Conservation (phyloP, 208 protist genomes). For the Leishmania guyanensis region DNA sequence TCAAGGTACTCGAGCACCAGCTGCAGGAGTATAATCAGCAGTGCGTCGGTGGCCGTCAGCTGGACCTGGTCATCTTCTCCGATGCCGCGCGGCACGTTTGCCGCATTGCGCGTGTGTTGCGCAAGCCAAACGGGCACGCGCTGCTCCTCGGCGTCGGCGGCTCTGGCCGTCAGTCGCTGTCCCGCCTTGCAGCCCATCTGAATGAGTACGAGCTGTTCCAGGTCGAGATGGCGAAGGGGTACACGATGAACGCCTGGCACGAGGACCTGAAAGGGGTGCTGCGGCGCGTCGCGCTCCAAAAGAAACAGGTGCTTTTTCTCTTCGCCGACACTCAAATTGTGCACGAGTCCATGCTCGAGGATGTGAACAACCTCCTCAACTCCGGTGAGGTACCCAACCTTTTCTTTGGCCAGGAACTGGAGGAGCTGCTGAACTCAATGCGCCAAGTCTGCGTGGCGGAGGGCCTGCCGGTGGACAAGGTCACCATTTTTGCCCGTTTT, state of each 20-base stretch:
- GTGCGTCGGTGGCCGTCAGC: slow-evolving; percentile 72
- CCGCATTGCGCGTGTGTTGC: slow-evolving; percentile 95
- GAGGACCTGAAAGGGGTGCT: slow-evolving; percentile 97
- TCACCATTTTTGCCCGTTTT: slow-evolving; percentile 95
- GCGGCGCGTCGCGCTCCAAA: slow-evolving; percentile 91
- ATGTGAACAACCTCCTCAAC: slow-evolving; percentile 99
- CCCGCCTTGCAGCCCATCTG: slow-evolving; percentile 94
- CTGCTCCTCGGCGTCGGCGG: slow-evolving; percentile 98
- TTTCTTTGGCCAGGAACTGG: slow-evolving; percentile 93
- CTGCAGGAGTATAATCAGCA: slow-evolving; percentile 95
- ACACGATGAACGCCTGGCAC: slow-evolving; percentile 95
- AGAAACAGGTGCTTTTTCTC: slow-evolving; percentile 97
- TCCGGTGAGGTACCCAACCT: slow-evolving; percentile 98
- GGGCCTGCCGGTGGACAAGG: slow-evolving; percentile 93
- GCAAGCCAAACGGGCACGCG: slow-evolving; percentile 96
- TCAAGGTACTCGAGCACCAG: slow-evolving; percentile 81
- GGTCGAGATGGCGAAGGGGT: slow-evolving; percentile 97
- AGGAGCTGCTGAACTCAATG: slow-evolving; percentile 94
- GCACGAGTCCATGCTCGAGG: slow-evolving; percentile 97
- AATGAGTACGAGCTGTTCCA: slow-evolving; percentile 95
- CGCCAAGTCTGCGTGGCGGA: slow-evolving; percentile 93
- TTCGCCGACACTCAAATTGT: slow-evolving; percentile 98
- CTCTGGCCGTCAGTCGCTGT: slow-evolving; percentile 96
- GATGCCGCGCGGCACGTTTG: slow-evolving; percentile 97
- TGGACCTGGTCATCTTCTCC: slow-evolving; percentile 97